These are phyloP conservation scores for Daldinia decipiens DNA, from an alignment of 495 filamentous ascomycete genomes.

Conservation along the genomic window DNA sequence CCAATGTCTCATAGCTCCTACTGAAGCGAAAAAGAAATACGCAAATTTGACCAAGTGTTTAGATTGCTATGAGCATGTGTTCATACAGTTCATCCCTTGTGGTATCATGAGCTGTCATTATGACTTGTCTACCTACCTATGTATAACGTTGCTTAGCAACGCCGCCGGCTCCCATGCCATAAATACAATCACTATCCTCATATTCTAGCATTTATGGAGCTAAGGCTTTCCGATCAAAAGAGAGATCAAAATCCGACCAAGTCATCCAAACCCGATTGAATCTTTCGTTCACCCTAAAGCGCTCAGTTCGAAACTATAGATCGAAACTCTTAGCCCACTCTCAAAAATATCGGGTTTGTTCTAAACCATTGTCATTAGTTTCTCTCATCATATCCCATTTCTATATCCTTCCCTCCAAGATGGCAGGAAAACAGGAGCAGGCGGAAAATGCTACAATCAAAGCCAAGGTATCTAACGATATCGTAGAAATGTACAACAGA, in stretches of 20 bases:
- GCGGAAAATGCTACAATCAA: neutral
- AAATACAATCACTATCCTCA: neutral
- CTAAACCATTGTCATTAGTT: neutral
- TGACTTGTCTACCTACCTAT: neutral
- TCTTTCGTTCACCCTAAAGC: neutral
- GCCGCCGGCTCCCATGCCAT: neutral
- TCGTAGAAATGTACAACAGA: constrained; percentile 1
- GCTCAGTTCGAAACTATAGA: neutral
- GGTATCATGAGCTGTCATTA: neutral
- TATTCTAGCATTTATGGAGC: neutral
- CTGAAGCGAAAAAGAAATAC: neutral
- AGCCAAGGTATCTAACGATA: neutral
- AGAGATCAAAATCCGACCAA: neutral
- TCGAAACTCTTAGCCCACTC: neutral
- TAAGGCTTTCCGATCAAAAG: neutral
- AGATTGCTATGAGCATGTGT: neutral
- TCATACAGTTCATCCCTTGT: neutral
- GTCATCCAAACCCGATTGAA: neutral
- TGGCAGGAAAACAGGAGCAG: neutral
- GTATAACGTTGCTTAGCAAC: constrained; percentile 2
- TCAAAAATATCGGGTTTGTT: neutral
- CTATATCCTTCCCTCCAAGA: neutral
- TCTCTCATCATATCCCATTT: neutral
- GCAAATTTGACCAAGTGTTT: neutral
- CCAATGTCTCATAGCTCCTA: neutral